These are phyloP conservation scores for Lavandula angustifolia DNA, from an alignment of 257 asterid genomes.

Conservation along the genomic window DNA sequence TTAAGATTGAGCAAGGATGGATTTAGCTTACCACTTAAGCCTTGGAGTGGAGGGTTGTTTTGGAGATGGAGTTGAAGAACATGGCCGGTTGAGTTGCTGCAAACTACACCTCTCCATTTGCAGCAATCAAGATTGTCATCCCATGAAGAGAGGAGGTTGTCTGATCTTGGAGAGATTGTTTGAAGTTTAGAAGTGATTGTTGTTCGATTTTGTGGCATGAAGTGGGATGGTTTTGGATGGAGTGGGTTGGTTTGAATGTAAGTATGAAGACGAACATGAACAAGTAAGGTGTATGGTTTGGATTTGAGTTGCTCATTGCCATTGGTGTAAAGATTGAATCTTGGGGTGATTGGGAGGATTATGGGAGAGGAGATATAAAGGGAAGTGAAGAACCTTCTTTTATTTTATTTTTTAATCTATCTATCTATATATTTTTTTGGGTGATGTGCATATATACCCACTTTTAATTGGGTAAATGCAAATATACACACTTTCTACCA, in stretches of 20 bases:
- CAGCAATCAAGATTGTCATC: slow-evolving; percentile 18
- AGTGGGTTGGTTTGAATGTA: not conserved
- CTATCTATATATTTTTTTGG: too few species aligned
- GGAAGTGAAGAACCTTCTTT: too few species aligned
- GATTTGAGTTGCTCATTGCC: not conserved
- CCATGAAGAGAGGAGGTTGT: slow-evolving; percentile 29
- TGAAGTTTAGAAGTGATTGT: slow-evolving; percentile 29
- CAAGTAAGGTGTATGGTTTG: not conserved
- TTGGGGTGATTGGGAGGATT: too few species aligned
- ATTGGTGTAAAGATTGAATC: too few species aligned
- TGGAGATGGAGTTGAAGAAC: slow-evolving; percentile 16
- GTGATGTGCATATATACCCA: too few species aligned
- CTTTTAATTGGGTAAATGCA: too few species aligned
- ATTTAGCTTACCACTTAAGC: slow-evolving; percentile 12
- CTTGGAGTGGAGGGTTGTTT: not conserved
- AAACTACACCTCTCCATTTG: slow-evolving; percentile 27
- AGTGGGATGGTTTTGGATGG: not conserved
- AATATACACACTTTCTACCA: too few species aligned
- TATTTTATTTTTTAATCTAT: too few species aligned
- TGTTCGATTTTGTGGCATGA: slow-evolving; percentile 20
- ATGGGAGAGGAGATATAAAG: too few species aligned
- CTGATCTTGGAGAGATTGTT: slow-evolving; percentile 12
- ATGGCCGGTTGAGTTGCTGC: slow-evolving; percentile 23
- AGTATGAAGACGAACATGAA: not conserved
- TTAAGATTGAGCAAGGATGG: slow-evolving; percentile 31